A percentile compares a stretch with the other conserved stretches of the same genome.
Conservation (phyloP, 2,329 filamentous ascomycete genomes). For the Neocatenulostroma microsporum region DNA sequence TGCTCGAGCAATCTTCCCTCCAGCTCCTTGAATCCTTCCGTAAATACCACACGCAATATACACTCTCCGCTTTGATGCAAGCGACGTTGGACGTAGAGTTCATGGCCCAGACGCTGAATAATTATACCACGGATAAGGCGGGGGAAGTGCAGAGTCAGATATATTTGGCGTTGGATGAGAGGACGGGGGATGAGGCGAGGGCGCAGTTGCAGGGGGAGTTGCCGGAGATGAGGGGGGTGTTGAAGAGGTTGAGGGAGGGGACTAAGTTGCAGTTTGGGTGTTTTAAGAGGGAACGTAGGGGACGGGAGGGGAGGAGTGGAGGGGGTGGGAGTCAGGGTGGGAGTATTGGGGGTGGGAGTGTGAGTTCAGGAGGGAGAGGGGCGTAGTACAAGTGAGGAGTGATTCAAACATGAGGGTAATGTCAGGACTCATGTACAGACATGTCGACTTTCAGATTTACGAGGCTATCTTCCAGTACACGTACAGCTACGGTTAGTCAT, state of each 20-base stretch:
- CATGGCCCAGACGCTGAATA: slow-evolving; percentile 81
- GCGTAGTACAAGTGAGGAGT: not conserved
- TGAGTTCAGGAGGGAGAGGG: not conserved
- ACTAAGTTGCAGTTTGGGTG: slow-evolving; percentile 69
- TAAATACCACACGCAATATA: slow-evolving; percentile 54
- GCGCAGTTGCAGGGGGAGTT: slow-evolving; percentile 75
- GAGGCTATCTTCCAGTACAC: too few species aligned
- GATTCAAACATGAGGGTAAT: too few species aligned
- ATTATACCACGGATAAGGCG: slow-evolving; percentile 79
- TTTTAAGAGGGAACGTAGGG: slow-evolving; percentile 19
- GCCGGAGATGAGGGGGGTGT: slow-evolving; percentile 75
- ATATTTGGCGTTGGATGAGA: slow-evolving; percentile 80
- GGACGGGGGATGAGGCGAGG: slow-evolving; percentile 81
- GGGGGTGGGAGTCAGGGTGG: not conserved
- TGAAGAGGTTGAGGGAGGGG: slow-evolving; percentile 75
- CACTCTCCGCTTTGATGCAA: slow-evolving; percentile 81
- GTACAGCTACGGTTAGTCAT: too few species aligned
- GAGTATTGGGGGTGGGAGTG: not conserved
- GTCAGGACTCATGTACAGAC: too few species aligned
- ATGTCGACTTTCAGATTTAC: too few species aligned
- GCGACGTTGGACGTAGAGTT: slow-evolving; percentile 97
- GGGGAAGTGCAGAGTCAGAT: slow-evolving; percentile 79
- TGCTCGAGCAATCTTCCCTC: slow-evolving; percentile 72
- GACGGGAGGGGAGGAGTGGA: slow-evolving; percentile 4
- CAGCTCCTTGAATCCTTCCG: slow-evolving; percentile 75